Evolutionary conservation across 768 basidiomycete genomes (phyloP), one percentile per base, ranked within the genome.

Genomic region (Pisolithus albus): DNA sequence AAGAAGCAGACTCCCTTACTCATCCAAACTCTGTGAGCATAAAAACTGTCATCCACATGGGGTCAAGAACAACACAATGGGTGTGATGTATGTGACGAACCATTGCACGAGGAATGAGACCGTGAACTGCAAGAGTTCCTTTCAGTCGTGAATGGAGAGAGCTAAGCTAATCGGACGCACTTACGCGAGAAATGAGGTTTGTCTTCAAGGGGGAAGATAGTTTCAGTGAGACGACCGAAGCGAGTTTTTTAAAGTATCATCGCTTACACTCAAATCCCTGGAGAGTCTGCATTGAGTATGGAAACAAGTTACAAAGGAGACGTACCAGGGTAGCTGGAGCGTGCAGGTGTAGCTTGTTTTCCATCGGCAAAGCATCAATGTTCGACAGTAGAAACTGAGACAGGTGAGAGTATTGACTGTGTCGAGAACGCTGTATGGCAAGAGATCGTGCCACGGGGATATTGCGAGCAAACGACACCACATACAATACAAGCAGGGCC

Each of bases 11-110:
- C 9, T 5, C n/a, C 41, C 61, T 40, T 41, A 63, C 61, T 63
- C 55, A 63, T 62, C 60, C 60, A 64, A 18, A 64, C 58, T 36
- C 60, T 61, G 23, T 63, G 63, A 21, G 51, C 51, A 23, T 64
- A 64, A 32, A 63, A 63, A 47, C 63, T 64, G 40, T 41, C 9
- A 23, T 7, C 23, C 19, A 26, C 5, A 5, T 10, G 19, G 11
- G 0, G 1, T 15, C 59, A 13, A 56, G 52, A 16, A 8, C 32
- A 42, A 2, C 3, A 2, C 30, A n/a, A 32, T 30, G 41, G 24
- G 18, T 9, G 10, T 36, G 4, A 36, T 8, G 2, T 36, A 28
- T 16, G 21, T 16, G 13, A 1, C 28, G 6, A 50, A 64, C 62
- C 56, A 36, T 36, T 64, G 58, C 9, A 64, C 63, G 18, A 53